phyloP scores from a whole-genome alignment of 768 basidiomycete genomes.

The Pluteus cervinus region DNA sequence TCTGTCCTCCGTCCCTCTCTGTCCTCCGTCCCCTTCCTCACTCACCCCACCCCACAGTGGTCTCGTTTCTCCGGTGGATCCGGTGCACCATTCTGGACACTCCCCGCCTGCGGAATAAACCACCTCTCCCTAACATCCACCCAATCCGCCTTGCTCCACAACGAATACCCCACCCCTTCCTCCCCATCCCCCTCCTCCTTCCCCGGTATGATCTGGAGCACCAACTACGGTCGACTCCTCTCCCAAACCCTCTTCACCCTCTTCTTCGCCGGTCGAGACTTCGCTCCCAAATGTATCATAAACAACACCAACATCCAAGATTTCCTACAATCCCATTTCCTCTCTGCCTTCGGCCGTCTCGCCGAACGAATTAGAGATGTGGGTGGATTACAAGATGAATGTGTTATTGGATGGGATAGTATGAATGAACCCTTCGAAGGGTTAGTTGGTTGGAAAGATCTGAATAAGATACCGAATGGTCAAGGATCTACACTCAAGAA shows the following conservation, averaged over 20 bases:
- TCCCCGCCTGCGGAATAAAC: constrained; percentile 85
- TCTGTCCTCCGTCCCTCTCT: not conserved
- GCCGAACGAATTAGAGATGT: constrained; percentile 74
- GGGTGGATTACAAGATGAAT: constrained; percentile 74
- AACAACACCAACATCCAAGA: constrained; percentile 92
- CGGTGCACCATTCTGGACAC: constrained; percentile 92
- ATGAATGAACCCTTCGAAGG: constrained; percentile 95
- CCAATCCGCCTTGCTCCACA: constrained; percentile 80
- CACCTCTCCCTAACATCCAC: constrained; percentile 82
- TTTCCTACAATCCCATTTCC: constrained; percentile 73
- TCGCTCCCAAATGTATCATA: constrained; percentile 86
- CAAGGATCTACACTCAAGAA: constrained; percentile 78
- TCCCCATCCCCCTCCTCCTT: constrained; percentile 63
- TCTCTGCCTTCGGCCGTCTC: constrained; percentile 67
- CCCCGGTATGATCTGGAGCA: constrained; percentile 96
- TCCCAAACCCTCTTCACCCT: constrained; percentile 90
- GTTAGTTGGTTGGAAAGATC: constrained; percentile 57
- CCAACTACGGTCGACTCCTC: constrained; percentile 87
- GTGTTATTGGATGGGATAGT: constrained; percentile 95
- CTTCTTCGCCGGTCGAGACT: constrained; percentile 87
- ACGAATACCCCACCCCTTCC: constrained; percentile 71
- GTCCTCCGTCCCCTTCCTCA: constrained; percentile 6
- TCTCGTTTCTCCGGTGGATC: constrained; percentile 94
- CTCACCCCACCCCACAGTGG: constrained; percentile 52
- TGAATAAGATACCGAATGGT: constrained; percentile 54